Conservation (phyloP, 768 basidiomycete species). For the Termitomyces sp. region DNA sequence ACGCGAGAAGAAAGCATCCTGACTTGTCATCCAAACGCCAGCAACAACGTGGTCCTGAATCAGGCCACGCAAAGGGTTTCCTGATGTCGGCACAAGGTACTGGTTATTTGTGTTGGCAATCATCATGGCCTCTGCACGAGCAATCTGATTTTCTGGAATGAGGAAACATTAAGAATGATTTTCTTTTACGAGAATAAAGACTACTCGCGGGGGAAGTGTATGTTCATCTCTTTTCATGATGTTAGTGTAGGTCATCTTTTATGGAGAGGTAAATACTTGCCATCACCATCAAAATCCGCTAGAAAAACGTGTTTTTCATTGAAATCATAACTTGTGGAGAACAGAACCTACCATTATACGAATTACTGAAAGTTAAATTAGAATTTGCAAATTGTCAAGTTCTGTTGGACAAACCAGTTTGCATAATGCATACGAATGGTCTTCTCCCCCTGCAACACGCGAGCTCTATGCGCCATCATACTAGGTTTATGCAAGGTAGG, state of each 20-base stretch:
- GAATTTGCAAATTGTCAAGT: not conserved
- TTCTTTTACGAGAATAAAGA: not conserved
- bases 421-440: conserved; percentile 99
- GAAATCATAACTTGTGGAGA: not conserved
- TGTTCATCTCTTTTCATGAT: conserved; percentile 83
- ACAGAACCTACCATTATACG: conserved; percentile 77
- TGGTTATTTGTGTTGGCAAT: conserved; percentile 99
- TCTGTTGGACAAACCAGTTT: conserved; percentile 68
- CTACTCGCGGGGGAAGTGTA: conserved; percentile 92
- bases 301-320: conserved; percentile 2
- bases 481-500: conserved; percentile 98
- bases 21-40: conserved; percentile 98
- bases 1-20: conserved; percentile 90
- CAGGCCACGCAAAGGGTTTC: conserved; percentile 93
- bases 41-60: conserved; percentile 99
- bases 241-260: conserved; percentile 8
- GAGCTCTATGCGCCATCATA: conserved; percentile 98
- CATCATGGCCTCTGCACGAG: conserved; percentile 88
- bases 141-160: conserved; percentile 81
- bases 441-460: conserved; percentile 91
- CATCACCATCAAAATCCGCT: conserved; percentile 94
- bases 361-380: conserved; percentile 57
- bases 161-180: not conserved
- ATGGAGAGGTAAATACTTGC: conserved; percentile 29
- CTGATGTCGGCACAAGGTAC: conserved; percentile 98